Percentiles rank a stretch among this genome's conserved stretches.
phyloP scores from a whole-genome alignment of 1,139 yeast genomes.

The Suhomyces coccinellae region DNA sequence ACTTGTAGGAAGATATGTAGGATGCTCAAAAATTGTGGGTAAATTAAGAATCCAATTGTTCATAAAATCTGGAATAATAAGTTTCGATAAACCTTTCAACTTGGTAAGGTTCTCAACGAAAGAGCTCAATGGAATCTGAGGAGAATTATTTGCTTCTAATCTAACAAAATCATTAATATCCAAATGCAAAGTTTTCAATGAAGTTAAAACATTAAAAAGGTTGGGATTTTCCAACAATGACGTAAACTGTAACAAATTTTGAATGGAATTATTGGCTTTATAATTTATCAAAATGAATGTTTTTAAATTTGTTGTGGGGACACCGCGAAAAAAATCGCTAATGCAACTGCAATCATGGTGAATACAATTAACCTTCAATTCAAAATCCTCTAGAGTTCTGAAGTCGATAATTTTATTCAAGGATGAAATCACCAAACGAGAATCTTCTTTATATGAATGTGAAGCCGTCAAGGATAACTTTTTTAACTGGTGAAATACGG shows the following conservation, averaged over 20 bases:
- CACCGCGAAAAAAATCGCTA: constrained; percentile 21
- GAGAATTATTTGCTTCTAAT: constrained; percentile 13
- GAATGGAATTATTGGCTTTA: constrained; percentile 21
- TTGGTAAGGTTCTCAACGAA: constrained; percentile 13
- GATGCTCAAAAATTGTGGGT: constrained; percentile 13
- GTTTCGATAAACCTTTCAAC: constrained; percentile 15
- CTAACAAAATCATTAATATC: constrained; percentile 26
- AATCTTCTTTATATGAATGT: constrained; percentile 21
- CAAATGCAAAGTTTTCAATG: constrained; percentile 21
- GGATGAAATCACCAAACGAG: constrained; percentile 15
- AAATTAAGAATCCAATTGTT: constrained; percentile 24
- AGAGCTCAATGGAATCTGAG: constrained; percentile 12
- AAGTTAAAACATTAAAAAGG: constrained; percentile 15
- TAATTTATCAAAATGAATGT: constrained; percentile 26
- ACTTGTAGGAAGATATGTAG: neutral
- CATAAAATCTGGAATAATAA: constrained; percentile 30
- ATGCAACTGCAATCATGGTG: constrained; percentile 27
- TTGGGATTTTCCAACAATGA: constrained; percentile 16
- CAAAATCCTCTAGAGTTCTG: constrained; percentile 20
- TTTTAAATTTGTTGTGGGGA: constrained; percentile 17
- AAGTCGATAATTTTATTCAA: constrained; percentile 20
- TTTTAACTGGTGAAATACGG: constrained; percentile 14
- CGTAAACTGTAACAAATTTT: constrained; percentile 25
- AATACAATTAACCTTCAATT: constrained; percentile 26
- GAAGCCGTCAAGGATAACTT: constrained; percentile 23